Evolutionary conservation across 1,139 yeast species (phyloP), one percentile per base, ranked within the genome.

Genomic region (Meyerozyma carpophila): DNA sequence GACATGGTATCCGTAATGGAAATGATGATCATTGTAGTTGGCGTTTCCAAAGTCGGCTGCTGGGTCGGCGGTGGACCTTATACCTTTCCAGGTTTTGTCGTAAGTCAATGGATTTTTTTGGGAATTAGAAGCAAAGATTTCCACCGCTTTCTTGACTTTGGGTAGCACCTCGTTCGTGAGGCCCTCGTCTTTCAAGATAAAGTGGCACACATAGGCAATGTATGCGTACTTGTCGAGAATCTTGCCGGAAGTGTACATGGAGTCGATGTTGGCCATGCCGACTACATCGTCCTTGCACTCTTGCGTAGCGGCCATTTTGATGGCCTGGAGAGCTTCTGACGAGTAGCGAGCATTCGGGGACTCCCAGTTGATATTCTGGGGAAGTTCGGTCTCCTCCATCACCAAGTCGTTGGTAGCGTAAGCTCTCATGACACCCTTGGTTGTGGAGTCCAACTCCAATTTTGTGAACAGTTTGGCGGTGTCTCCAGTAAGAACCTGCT

Each of bases 221-320:
- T 82, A 82, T 0, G 93, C 91, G 61, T 81, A 86, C 56, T 84
- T 85, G 44, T 86, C 90, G 44, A 85, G 63, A 20, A 80, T 72
- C 56, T 85, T 85, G 25, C 95, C 95, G 2, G 89, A 73, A 10
- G 84, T 79, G 58, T 85, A 85, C 93, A 84, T 85, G 8, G 77
- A 71, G 47, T 85, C 90, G 20, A 84, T 66, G 53, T 84, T 74
- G 1, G 89, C 79, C 63, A 77, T 79, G 8, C 67, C 73, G 3
- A 68, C 63, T 10, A 83, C 79, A 57, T 84, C 86, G 32, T 66
- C 75, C 20, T 68, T 59, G 7, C 77, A 67, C 47, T 85, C 94
- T 8, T 58, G 50, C 0, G 50, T 50, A 0, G 89, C 87, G 0
- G 82, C 81, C 8, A 58, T 48, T 25, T 54, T 57, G 20, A 85